Conservation (phyloP, 768 basidiomycete species). For the Macrolepiota fuliginosa region DNA sequence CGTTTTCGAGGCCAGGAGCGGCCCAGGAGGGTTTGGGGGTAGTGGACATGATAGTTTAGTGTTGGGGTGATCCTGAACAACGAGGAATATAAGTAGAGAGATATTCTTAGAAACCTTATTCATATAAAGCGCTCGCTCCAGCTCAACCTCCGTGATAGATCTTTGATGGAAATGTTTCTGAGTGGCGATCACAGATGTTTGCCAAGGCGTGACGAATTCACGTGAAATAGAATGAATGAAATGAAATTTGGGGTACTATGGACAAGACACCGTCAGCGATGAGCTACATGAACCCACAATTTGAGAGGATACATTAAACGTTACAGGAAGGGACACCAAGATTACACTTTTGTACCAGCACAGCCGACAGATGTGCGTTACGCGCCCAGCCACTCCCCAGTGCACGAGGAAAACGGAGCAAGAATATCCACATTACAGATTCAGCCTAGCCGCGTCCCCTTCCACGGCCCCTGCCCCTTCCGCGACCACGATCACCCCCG, state of each 20-base stretch:
- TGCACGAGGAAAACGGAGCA: not conserved
- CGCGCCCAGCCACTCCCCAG: not conserved
- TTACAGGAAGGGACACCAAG: conserved; percentile 6
- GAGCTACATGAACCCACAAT: not conserved
- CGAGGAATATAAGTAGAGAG: not conserved
- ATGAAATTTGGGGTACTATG: conserved; percentile 1
- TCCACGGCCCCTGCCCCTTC: conserved; percentile 40
- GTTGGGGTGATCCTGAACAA: not conserved
- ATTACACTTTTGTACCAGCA: conserved; percentile 6
- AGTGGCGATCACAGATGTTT: not conserved
- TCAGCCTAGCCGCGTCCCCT: conserved; percentile 24
- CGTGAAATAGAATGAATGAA: not conserved
- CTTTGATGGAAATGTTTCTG: not conserved
- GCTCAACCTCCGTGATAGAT: not conserved
- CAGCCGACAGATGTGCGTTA: not conserved
- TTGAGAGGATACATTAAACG: not conserved
- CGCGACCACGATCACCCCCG: conserved; percentile 49
- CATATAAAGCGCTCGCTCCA: no score
- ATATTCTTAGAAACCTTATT: not conserved
- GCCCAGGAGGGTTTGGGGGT: conserved; percentile 4
- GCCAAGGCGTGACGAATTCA: not conserved
- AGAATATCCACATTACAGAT: conserved; percentile 12
- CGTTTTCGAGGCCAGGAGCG: conserved; percentile 5
- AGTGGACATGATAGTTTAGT: not conserved
- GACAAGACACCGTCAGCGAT: not conserved